Percentiles rank a stretch among this genome's conserved stretches.
These are phyloP conservation scores for Neonectria punicea DNA, from an alignment of 2,329 filamentous ascomycete species.

Conservation along the genomic window DNA sequence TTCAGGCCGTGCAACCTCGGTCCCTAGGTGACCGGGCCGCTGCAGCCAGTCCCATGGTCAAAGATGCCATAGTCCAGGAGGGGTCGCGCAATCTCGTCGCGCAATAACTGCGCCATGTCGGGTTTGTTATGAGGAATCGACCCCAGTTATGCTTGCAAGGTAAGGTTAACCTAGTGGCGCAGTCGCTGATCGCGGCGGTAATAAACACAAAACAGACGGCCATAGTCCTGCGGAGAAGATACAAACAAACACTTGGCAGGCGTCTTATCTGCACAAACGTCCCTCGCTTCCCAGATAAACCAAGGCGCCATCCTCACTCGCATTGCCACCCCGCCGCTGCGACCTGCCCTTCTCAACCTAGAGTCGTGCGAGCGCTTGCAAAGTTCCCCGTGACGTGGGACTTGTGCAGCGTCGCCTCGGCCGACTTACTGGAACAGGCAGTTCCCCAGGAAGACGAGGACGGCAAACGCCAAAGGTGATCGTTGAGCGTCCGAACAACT, in stretches of 20 bases:
- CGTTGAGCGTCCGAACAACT: constrained; percentile 34
- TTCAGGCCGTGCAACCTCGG: neutral
- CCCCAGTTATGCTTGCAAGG: neutral
- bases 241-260: neutral
- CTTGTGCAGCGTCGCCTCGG: constrained; percentile 27
- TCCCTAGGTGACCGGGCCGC: neutral
- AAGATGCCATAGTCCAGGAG: neutral
- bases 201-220: too few species aligned
- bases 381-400: constrained; percentile 38
- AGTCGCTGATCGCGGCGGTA: neutral
- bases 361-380: constrained; percentile 30
- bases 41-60: too few species aligned
- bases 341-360: constrained; percentile 44
- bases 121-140: neutral
- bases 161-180: neutral
- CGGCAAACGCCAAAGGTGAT: constrained; percentile 36
- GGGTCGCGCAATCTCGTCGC: neutral
- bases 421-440: constrained; percentile 40
- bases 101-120: neutral
- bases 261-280: constrained; percentile 35
- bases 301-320: too few species aligned
- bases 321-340: constrained; percentile 5
- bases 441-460: constrained; percentile 1
- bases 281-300: neutral
- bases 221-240: neutral